These are phyloP conservation scores for Mortierella sp. DNA, from an alignment of 371 early-diverging fungal genomes.

Conservation along the genomic window DNA sequence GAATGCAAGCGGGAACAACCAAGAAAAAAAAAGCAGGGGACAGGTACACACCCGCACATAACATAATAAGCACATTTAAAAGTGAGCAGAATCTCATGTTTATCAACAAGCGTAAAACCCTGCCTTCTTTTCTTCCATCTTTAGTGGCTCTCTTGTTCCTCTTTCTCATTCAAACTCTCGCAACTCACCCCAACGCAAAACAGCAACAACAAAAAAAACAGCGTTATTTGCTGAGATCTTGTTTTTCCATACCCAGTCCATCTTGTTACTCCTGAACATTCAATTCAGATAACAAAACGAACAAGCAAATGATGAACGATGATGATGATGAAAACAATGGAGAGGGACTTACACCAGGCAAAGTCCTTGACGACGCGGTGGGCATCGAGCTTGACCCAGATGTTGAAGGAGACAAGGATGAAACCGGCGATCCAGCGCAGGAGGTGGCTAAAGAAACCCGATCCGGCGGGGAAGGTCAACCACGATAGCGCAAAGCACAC, in stretches of 20 bases:
- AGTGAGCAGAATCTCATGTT: conserved; percentile 5
- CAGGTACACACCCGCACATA: conserved; percentile 6
- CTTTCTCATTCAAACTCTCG: neutral
- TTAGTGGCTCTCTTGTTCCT: conserved; percentile 57
- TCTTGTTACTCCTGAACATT: too few relatives aligned
- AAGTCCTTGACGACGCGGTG: conserved; percentile 97
- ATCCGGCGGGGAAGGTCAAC: conserved; percentile 69
- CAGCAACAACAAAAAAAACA: neutral
- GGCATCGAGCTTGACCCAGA: conserved; percentile 97
- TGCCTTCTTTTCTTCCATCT: conserved; percentile 47
- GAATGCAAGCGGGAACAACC: conserved; percentile 85
- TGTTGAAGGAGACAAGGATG: conserved; percentile 87
- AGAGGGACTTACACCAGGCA: conserved; percentile 90
- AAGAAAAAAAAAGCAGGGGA: conserved; percentile 41
- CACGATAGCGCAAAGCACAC: conserved; percentile 85
- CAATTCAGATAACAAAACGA: too few relatives aligned
- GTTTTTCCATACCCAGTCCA: neutral
- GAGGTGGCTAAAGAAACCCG: conserved; percentile 68
- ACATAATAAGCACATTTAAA: neutral
- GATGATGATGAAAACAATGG: neutral
- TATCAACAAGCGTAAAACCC: conserved; percentile 26
- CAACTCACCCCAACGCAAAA: conserved; percentile 13
- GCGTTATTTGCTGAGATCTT: neutral
- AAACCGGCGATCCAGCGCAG: conserved; percentile 84
- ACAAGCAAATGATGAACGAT: neutral